A percentile compares a stretch with the other conserved stretches of the same genome.
Evolutionary conservation across 2,329 filamentous ascomycete genomes (phyloP).

Genomic region (Furcasterigmium furcatum): DNA sequence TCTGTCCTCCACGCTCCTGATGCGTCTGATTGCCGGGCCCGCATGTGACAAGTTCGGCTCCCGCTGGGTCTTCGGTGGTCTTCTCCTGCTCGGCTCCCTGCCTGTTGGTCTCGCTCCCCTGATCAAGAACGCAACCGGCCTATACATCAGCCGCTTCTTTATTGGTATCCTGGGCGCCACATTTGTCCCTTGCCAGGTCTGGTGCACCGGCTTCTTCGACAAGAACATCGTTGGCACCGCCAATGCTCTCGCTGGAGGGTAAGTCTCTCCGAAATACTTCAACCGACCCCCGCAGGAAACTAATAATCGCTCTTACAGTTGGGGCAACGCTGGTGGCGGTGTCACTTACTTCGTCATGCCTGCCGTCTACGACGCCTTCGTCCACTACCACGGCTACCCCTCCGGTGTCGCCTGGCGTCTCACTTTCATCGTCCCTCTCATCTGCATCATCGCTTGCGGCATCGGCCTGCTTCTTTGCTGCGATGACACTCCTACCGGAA

Average conservation of each 20-base stretch:
- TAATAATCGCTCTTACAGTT: too few relatives aligned
- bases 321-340: conserved; percentile 84
- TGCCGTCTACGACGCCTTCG: conserved; percentile 77
- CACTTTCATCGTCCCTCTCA: conserved; percentile 78
- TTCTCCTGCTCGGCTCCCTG: conserved; percentile 74
- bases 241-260: conserved; percentile 77
- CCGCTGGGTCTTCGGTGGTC: conserved; percentile 72
- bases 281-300: too few relatives aligned
- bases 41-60: conserved; percentile 85
- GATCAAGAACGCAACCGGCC: conserved; percentile 58
- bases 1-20: conserved; percentile 67
- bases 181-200: conserved; percentile 87
- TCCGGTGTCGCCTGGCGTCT: conserved; percentile 77
- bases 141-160: conserved; percentile 76
- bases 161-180: conserved; percentile 74
- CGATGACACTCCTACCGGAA: conserved; percentile 78
- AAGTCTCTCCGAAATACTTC: too few relatives aligned
- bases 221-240: conserved; percentile 88
- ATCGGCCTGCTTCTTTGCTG: conserved; percentile 70
- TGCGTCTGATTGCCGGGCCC: conserved; percentile 76
- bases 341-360: conserved; percentile 96
- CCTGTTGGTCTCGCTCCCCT: conserved; percentile 81
- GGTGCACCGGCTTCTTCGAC: conserved; percentile 91
- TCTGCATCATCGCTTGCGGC: conserved; percentile 66
- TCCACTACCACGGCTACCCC: conserved; percentile 53